Conservation (phyloP, 2,329 filamentous ascomycete species). For the Exophiala mesophila region DNA sequence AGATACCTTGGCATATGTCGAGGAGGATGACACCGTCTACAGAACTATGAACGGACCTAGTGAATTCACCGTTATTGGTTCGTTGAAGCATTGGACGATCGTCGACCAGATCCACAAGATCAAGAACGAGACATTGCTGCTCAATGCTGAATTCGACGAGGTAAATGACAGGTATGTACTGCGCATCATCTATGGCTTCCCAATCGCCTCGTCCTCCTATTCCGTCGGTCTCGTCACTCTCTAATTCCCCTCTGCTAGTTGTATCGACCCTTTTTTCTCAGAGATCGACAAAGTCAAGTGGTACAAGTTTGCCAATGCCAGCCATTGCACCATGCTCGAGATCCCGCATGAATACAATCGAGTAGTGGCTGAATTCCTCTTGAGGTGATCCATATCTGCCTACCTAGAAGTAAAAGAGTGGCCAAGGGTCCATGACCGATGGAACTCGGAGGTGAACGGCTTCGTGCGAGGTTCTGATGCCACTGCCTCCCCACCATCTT, state of each 20-base stretch:
- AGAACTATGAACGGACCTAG: conserved; percentile 34
- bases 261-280: conserved; percentile 19
- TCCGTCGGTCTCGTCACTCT: not conserved
- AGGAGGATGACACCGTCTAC: conserved; percentile 29
- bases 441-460: no score
- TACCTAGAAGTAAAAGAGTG: no score
- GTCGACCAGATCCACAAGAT: conserved; percentile 35
- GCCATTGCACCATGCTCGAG: conserved; percentile 35
- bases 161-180: conserved; percentile 14
- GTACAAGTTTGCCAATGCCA: conserved; percentile 30
- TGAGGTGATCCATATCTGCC: conserved; percentile 3
- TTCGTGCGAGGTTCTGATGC: no score
- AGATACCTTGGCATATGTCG: conserved; percentile 21
- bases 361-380: conserved; percentile 34
- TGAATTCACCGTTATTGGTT: conserved; percentile 38
- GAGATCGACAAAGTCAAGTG: conserved; percentile 39
- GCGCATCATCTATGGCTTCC: no score
- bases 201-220: conserved; percentile 25
- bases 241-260: conserved; percentile 1
- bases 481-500: no score
- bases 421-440: no score
- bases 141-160: conserved; percentile 41
- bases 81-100: conserved; percentile 38
- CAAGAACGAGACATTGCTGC: conserved; percentile 35
- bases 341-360: conserved; percentile 34